These are phyloP conservation scores for Delonix regia DNA, from an alignment of 306 rosid species.

Conservation along the genomic window DNA sequence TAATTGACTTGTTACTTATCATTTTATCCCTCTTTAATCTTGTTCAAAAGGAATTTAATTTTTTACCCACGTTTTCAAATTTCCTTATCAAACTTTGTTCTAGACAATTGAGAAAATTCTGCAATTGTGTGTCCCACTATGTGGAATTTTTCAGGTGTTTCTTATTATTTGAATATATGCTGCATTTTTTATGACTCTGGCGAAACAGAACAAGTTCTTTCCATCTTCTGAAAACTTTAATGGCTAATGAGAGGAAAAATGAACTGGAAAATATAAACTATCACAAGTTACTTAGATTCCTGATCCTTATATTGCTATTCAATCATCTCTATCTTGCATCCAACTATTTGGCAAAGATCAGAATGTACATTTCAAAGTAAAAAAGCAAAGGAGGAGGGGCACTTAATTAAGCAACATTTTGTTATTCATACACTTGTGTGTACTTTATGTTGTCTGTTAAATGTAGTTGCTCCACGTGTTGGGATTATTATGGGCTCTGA, in stretches of 20 bases:
- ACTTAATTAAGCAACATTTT: constrained; percentile 4
- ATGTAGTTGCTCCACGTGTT: constrained; percentile 67
- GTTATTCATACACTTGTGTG: constrained; percentile 7
- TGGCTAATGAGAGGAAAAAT: not conserved
- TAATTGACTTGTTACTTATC: not conserved
- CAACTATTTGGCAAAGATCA: not conserved
- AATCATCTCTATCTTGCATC: constrained; percentile 2
- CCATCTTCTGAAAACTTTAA: not conserved
- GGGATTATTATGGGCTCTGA: constrained; percentile 97
- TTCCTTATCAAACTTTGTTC: not conserved
- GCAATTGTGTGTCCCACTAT: not conserved
- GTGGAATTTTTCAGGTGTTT: not conserved
- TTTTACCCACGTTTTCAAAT: not conserved
- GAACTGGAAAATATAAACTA: not conserved
- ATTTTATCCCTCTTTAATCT: not conserved
- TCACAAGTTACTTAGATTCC: not conserved
- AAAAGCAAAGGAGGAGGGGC: constrained; percentile 10
- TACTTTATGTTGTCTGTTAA: constrained; percentile 33
- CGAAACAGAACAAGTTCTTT: not conserved
- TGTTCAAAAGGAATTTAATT: not conserved
- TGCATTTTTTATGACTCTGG: constrained; percentile 1
- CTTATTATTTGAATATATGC: constrained; percentile 14
- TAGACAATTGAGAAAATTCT: not conserved
- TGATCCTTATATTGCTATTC: constrained; percentile 18
- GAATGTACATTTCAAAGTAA: not conserved